phyloP scores from a whole-genome alignment of 2,329 filamentous ascomycete genomes.

The Colletotrichum tabaci region DNA sequence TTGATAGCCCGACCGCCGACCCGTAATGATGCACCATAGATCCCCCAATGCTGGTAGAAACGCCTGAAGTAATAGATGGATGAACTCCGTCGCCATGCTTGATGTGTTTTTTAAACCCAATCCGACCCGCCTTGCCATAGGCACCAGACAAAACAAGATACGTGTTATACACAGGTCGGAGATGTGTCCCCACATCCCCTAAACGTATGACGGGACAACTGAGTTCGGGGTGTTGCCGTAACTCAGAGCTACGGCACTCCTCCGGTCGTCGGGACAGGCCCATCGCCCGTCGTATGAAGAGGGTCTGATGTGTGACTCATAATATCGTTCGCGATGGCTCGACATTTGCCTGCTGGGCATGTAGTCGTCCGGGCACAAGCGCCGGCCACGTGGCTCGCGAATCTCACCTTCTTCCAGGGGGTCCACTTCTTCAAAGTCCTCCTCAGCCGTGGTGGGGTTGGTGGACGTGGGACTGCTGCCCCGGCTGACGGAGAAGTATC shows the following conservation, averaged over 20 bases:
- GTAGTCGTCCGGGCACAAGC: constrained; percentile 14
- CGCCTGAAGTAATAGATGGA: constrained; percentile 14
- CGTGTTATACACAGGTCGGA: constrained; percentile 31
- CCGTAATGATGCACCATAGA: constrained; percentile 32
- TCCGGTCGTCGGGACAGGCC: constrained; percentile 25
- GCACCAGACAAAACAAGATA: constrained; percentile 18
- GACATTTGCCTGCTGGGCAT: constrained; percentile 26
- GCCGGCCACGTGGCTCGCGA: constrained; percentile 36
- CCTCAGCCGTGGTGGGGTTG: constrained; percentile 27
- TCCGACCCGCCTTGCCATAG: neutral
- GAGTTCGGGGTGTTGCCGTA: constrained; percentile 41
- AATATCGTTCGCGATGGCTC: constrained; percentile 34
- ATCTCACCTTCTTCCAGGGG: constrained; percentile 36
- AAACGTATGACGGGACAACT: constrained; percentile 51
- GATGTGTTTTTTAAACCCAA: constrained; percentile 15
- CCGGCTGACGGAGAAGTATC: constrained; percentile 30
- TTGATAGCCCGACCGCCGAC: constrained; percentile 25
- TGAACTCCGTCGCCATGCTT: constrained; percentile 42
- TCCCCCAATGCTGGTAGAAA: constrained; percentile 2
- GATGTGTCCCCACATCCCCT: constrained; percentile 41
- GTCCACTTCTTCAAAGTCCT: constrained; percentile 29
- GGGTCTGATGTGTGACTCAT: constrained; percentile 22
- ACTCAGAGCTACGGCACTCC: constrained; percentile 10
- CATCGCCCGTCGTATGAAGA: constrained; percentile 28
- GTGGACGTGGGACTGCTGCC: constrained; percentile 36